A percentile compares a stretch with the other conserved stretches of the same genome.
phyloP scores from a whole-genome alignment of 2,329 filamentous ascomycete species.

The Stachybotrys chartarum region DNA sequence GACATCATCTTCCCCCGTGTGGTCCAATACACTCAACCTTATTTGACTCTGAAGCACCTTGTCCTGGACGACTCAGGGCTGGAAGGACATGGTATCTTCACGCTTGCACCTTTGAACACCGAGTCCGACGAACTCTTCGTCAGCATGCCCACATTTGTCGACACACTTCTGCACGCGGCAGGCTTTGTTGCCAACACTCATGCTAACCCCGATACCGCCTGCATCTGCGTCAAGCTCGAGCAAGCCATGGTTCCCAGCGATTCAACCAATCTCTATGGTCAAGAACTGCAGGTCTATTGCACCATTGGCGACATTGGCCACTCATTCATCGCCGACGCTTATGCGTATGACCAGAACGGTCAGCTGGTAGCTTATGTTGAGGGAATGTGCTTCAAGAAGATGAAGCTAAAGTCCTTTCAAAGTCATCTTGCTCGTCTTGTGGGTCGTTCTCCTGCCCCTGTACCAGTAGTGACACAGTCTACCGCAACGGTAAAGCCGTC shows the following conservation, averaged over 20 bases:
- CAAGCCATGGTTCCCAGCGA: constrained; percentile 12
- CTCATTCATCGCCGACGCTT: constrained; percentile 17
- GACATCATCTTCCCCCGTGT: constrained; percentile 21
- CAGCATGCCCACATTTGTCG: constrained; percentile 17
- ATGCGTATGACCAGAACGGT: constrained; percentile 11
- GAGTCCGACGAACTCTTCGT: constrained; percentile 8
- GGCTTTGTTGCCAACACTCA: constrained; percentile 22
- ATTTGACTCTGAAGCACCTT: constrained; percentile 16
- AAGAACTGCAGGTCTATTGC: constrained; percentile 14
- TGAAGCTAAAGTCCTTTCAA: constrained; percentile 10
- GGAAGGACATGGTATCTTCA: background rate
- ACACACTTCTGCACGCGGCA: constrained; percentile 21
- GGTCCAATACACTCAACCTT: constrained; percentile 16
- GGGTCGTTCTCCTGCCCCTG: background rate
- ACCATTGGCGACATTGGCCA: constrained; percentile 15
- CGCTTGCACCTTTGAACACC: background rate
- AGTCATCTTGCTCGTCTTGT: background rate
- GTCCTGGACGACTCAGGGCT: constrained; percentile 13
- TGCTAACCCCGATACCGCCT: constrained; percentile 15
- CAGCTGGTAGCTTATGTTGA: constrained; percentile 14
- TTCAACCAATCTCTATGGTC: constrained; percentile 8
- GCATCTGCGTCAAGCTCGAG: constrained; percentile 19
- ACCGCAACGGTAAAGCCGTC: too few species aligned
- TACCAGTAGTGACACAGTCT: background rate
- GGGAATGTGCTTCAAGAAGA: constrained; percentile 21